A percentile compares a stretch with the other conserved stretches of the same genome.
phyloP scores from a whole-genome alignment of 1,284 basidiomycete genomes.

The Xerocomus nothofagi region DNA sequence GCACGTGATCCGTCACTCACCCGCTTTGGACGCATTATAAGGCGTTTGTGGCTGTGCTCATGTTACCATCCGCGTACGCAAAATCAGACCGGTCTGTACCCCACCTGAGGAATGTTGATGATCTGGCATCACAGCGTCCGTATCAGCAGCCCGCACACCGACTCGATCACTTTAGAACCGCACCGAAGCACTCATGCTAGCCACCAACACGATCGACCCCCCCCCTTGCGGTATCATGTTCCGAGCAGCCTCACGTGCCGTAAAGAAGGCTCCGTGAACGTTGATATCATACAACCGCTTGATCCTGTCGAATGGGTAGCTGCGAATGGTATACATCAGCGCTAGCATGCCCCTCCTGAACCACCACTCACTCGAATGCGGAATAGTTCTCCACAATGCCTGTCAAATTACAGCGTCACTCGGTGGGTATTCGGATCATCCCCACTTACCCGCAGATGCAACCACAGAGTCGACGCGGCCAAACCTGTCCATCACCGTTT shows the following conservation, averaged over 20 bases:
- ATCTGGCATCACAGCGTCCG: conserved; percentile 51
- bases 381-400: conserved; percentile 92
- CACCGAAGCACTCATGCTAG: conserved; percentile 79
- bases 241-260: conserved; percentile 88
- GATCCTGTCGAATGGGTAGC: conserved; percentile 83
- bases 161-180: background rate
- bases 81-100: too few species aligned
- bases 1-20: conserved; percentile 38
- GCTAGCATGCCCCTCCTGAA: background rate
- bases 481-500: conserved; percentile 65
- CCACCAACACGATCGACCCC: conserved; percentile 86
- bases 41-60: conserved; percentile 80
- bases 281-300: conserved; percentile 89
- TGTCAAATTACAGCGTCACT: conserved; percentile 26
- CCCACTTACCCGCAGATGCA: conserved; percentile 76
- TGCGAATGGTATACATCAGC: conserved; percentile 29
- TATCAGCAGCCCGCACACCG: conserved; percentile 14
- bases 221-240: conserved; percentile 74
- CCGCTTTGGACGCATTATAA: conserved; percentile 94
- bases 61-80: background rate
- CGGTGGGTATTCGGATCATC: conserved; percentile 7
- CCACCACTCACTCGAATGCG: conserved; percentile 69
- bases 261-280: conserved; percentile 91
- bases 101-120: conserved; percentile 80
- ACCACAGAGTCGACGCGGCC: conserved; percentile 87